Evolutionary conservation across 192 early-diverging fungal genomes (phyloP).

Genomic region (Thamnidium elegans): DNA sequence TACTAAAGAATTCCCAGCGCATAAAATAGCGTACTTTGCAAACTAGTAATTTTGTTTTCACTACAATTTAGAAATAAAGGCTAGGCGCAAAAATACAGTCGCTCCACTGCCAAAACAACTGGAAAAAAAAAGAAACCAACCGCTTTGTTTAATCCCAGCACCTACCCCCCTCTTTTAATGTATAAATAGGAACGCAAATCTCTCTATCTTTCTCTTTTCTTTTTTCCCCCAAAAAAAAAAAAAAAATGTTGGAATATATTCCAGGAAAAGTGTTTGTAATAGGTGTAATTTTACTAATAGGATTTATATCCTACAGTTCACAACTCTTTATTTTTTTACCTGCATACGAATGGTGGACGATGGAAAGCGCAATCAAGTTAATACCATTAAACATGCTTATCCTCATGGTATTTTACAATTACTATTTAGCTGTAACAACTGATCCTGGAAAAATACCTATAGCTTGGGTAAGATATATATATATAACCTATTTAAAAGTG

Average conservation of each 20-base stretch:
- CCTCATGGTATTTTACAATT: constrained; percentile 80
- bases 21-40: no score
- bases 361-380: constrained; percentile 31
- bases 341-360: constrained; percentile 16
- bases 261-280: constrained; percentile 35
- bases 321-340: constrained; percentile 33
- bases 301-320: constrained; percentile 35
- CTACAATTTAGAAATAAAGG: no score
- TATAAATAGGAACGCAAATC: neutral
- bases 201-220: neutral
- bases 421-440: constrained; percentile 74
- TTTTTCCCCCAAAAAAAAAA: neutral
- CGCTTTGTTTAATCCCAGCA: no score
- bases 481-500: no score
- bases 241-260: constrained; percentile 24
- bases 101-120: no score
- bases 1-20: no score
- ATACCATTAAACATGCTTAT: constrained; percentile 78
- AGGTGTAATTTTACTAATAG: constrained; percentile 26
- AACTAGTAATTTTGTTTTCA: no score
- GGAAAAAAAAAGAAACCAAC: no score
- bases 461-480: constrained; percentile 36
- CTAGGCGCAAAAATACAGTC: no score
- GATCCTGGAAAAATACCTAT: constrained; percentile 77
- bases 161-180: no score